Conservation (phyloP, 1,139 yeast species). For the Taiozyma sp. region DNA sequence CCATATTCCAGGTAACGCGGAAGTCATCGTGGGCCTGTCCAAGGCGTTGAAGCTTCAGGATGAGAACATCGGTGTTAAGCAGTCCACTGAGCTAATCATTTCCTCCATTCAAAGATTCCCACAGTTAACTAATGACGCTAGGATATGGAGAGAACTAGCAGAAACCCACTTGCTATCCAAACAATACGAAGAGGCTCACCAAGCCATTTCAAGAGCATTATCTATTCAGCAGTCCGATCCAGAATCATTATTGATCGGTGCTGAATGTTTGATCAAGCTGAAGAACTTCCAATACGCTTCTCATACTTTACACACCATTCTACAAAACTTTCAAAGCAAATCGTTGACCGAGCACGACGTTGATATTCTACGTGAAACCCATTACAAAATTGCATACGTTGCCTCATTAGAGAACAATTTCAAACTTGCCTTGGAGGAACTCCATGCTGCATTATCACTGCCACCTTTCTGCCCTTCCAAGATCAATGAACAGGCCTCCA, state of each 20-base stretch:
- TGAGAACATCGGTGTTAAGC: constrained; percentile 35
- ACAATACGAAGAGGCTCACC: constrained; percentile 48
- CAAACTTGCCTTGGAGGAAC: constrained; percentile 42
- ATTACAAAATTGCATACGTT: constrained; percentile 49
- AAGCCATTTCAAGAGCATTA: constrained; percentile 42
- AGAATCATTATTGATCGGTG: constrained; percentile 41
- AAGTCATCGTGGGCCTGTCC: constrained; percentile 41
- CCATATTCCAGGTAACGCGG: constrained; percentile 38
- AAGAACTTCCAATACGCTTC: constrained; percentile 43
- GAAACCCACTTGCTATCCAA: constrained; percentile 45
- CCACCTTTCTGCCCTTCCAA: constrained; percentile 45
- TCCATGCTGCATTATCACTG: constrained; percentile 43
- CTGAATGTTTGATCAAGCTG: constrained; percentile 39
- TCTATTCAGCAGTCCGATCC: constrained; percentile 40
- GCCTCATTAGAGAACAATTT: constrained; percentile 48
- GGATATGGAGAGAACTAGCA: constrained; percentile 43
- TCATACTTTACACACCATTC: constrained; percentile 40
- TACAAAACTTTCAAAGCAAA: constrained; percentile 36
- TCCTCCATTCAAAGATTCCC: constrained; percentile 35
- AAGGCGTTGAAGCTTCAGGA: constrained; percentile 37
- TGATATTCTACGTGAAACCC: constrained; percentile 47
- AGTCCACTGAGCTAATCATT: constrained; percentile 39
- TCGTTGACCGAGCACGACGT: constrained; percentile 27
- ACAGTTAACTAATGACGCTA: constrained; percentile 31
- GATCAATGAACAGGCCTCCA: constrained; percentile 41